These are phyloP conservation scores for Ilyonectria mors-panacis DNA, from an alignment of 2,329 filamentous ascomycete genomes.

Conservation along the genomic window DNA sequence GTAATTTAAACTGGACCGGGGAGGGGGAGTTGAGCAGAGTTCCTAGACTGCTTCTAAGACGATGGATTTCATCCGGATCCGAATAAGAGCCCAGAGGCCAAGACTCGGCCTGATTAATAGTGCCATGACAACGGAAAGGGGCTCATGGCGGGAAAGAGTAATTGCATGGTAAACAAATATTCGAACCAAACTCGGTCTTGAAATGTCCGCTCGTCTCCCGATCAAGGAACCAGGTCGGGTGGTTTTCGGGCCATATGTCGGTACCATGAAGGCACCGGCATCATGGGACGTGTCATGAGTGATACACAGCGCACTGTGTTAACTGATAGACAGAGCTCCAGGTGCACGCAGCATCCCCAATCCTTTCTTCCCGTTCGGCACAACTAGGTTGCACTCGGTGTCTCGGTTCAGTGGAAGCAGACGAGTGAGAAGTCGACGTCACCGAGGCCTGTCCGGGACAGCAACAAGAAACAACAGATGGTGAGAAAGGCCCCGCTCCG, in stretches of 20 bases:
- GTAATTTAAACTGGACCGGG: background rate
- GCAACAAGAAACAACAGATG: constrained; percentile 23
- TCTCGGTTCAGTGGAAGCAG: constrained; percentile 21
- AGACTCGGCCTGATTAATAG: constrained; percentile 1
- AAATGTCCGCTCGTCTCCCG: background rate
- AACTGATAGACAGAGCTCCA: background rate
- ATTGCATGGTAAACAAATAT: background rate
- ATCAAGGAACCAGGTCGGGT: background rate
- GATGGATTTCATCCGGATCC: constrained; percentile 8
- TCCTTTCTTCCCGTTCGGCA: background rate
- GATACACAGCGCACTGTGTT: background rate
- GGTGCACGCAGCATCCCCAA: background rate
- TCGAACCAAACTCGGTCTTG: background rate
- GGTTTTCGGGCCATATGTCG: background rate
- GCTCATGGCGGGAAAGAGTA: background rate
- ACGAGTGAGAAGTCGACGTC: constrained; percentile 16
- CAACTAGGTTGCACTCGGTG: background rate
- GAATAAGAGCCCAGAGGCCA: constrained; percentile 5
- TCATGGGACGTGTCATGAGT: background rate
- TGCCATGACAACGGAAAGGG: constrained; percentile 27
- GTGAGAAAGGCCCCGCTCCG: constrained; percentile 25
- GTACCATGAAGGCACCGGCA: background rate
- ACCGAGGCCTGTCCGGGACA: constrained; percentile 6
- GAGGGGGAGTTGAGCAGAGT: constrained; percentile 1
- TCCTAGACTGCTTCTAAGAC: constrained; percentile 5